Conservation (phyloP, 2,329 filamentous ascomycete species). For the Botrytis hyacinthi region DNA sequence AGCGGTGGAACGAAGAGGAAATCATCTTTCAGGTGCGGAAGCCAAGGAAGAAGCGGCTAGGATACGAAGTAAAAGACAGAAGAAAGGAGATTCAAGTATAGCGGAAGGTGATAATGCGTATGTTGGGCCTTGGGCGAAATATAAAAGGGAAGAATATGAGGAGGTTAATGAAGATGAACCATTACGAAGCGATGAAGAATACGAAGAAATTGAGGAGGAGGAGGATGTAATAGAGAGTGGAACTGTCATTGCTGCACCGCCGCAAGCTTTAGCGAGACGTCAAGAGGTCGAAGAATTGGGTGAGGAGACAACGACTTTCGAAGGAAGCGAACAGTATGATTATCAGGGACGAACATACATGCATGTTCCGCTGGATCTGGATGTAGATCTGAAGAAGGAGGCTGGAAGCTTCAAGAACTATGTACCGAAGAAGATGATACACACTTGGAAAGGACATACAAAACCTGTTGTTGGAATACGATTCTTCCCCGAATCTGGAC, state of each 20-base stretch:
- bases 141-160: conserved; percentile 70
- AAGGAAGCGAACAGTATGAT: conserved; percentile 79
- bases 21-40: conserved; percentile 52
- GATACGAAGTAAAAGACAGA: conserved; percentile 73
- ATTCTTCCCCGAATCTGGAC: conserved; percentile 85
- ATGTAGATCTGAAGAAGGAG: conserved; percentile 81
- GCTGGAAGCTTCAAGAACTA: conserved; percentile 79
- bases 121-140: conserved; percentile 91
- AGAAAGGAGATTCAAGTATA: conserved; percentile 78
- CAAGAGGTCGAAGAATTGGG: conserved; percentile 59
- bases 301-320: conserved; percentile 82
- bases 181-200: conserved; percentile 75
- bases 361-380: conserved; percentile 91
- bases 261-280: conserved; percentile 52
- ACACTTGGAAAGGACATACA: conserved; percentile 81
- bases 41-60: conserved; percentile 69
- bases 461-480: conserved; percentile 85
- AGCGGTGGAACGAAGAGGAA: conserved; percentile 68
- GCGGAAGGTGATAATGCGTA: conserved; percentile 87
- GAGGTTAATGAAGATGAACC: conserved; percentile 71
- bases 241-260: conserved; percentile 56
- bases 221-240: conserved; percentile 64
- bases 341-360: conserved; percentile 97
- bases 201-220: conserved; percentile 74
- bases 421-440: conserved; percentile 89